phyloP scores from a whole-genome alignment of 108 stramenopile species.

The Pinguiococcus pyrenoidosus region DNA sequence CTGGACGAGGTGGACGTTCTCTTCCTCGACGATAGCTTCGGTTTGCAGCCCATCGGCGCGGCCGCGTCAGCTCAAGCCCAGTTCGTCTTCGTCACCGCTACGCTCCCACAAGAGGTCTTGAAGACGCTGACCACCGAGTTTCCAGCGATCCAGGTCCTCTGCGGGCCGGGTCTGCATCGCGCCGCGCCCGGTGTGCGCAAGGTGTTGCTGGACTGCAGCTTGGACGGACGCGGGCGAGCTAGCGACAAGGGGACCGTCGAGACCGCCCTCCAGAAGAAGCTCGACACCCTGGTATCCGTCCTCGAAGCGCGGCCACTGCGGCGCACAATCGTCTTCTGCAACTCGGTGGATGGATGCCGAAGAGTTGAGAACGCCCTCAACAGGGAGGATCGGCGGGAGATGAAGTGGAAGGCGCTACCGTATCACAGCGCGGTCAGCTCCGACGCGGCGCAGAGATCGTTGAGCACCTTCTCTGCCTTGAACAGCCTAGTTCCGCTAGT shows the following conservation, averaged over 20 bases:
- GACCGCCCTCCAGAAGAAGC: conserved; percentile 63
- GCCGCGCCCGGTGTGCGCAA: conserved; percentile 30
- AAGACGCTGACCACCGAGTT: conserved; percentile 49
- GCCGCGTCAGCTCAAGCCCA: conserved; percentile 57
- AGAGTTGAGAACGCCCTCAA: conserved; percentile 72
- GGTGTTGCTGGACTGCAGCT: conserved; percentile 36
- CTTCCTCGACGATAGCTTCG: conserved; percentile 70
- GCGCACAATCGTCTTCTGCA: conserved; percentile 87
- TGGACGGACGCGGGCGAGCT: conserved; percentile 68
- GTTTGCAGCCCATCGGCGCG: conserved; percentile 61
- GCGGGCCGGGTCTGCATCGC: conserved; percentile 80
- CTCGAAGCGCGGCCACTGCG: conserved; percentile 15
- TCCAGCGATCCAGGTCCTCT: conserved; percentile 40
- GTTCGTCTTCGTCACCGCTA: conserved; percentile 87
- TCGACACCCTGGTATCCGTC: conserved; percentile 58
- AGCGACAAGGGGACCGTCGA: conserved; percentile 42
- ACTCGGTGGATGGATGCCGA: conserved; percentile 82
- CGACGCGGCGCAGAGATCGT: neutral
- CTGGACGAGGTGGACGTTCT: conserved; percentile 83
- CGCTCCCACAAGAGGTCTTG: conserved; percentile 57
- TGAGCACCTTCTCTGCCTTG: conserved; percentile 13
- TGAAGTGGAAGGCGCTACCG: conserved; percentile 37
- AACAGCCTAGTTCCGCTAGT: conserved; percentile 27
- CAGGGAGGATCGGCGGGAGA: conserved; percentile 54
- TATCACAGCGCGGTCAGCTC: conserved; percentile 72